phyloP scores from a whole-genome alignment of 1,139 yeast genomes.

The Taiozyma sp. region DNA sequence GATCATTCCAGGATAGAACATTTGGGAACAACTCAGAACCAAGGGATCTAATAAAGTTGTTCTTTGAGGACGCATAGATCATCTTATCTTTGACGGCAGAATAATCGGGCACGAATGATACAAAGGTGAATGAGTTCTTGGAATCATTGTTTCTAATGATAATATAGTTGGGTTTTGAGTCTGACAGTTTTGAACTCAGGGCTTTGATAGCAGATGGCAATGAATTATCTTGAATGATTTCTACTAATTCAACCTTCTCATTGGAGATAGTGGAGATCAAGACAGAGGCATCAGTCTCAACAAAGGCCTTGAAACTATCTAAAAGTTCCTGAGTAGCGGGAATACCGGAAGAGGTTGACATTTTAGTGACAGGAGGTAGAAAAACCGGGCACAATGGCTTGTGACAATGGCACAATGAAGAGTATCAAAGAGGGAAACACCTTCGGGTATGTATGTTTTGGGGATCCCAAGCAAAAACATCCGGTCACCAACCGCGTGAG shows the following conservation, averaged over 20 bases:
- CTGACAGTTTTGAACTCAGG: conserved; percentile 35
- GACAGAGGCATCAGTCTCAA: conserved; percentile 27
- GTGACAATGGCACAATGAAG: not conserved
- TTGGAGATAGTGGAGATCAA: conserved; percentile 32
- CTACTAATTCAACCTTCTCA: conserved; percentile 31
- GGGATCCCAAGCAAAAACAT: not conserved
- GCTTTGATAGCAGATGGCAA: conserved; percentile 29
- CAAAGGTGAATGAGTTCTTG: conserved; percentile 42
- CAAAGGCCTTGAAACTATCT: conserved; percentile 36
- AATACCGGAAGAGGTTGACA: conserved; percentile 76
- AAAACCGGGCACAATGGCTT: not conserved
- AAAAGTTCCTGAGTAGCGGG: conserved; percentile 43
- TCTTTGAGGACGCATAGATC: conserved; percentile 91
- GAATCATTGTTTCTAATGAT: conserved; percentile 39
- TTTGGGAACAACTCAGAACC: conserved; percentile 64
- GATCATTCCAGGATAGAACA: conserved; percentile 51
- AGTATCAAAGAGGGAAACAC: not conserved
- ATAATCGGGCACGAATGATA: conserved; percentile 82
- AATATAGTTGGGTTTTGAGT: conserved; percentile 57
- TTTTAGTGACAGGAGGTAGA: conserved; percentile 16
- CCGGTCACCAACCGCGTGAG: not conserved
- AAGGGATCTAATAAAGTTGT: conserved; percentile 65
- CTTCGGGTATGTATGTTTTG: not conserved
- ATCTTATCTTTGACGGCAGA: conserved; percentile 83
- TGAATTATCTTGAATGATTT: conserved; percentile 25